Evolutionary conservation across 257 asterid genomes (phyloP).

Genomic region (Eucommia ulmoides): DNA sequence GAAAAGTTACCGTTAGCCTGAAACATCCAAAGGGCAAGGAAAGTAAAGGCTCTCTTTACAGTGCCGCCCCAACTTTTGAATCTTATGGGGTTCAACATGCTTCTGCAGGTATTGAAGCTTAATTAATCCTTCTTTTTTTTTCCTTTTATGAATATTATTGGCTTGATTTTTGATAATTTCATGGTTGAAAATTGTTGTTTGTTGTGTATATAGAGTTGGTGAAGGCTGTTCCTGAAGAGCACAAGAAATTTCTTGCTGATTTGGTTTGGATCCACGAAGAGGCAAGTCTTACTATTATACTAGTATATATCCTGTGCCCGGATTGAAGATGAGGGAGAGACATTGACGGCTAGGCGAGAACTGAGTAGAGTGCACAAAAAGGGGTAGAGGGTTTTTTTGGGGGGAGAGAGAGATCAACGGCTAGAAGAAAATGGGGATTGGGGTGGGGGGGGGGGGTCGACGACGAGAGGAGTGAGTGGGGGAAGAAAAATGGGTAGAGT

Average conservation of each 20-base stretch:
- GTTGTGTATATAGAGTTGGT: conserved; percentile 42
- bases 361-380: too few species aligned
- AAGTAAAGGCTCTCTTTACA: conserved; percentile 75
- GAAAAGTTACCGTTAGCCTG: conserved; percentile 42
- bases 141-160: too few species aligned
- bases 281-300: conserved; percentile 25
- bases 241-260: conserved; percentile 77
- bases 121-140: neutral
- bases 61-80: conserved; percentile 73
- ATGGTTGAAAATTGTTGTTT: neutral
- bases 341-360: too few species aligned
- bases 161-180: neutral
- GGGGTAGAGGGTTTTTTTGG: too few species aligned
- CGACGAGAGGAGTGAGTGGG: too few species aligned
- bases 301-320: too few species aligned
- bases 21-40: conserved; percentile 51
- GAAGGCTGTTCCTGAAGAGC: conserved; percentile 73
- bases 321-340: too few species aligned
- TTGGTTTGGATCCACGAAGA: conserved; percentile 94
- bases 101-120: conserved; percentile 54
- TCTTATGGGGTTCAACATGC: conserved; percentile 92
- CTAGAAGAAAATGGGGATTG: too few species aligned
- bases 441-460: too few species aligned
- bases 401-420: too few species aligned
- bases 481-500: too few species aligned